phyloP scores from a whole-genome alignment of 2,329 filamentous ascomycete species.

The Seiridium cupressi region DNA sequence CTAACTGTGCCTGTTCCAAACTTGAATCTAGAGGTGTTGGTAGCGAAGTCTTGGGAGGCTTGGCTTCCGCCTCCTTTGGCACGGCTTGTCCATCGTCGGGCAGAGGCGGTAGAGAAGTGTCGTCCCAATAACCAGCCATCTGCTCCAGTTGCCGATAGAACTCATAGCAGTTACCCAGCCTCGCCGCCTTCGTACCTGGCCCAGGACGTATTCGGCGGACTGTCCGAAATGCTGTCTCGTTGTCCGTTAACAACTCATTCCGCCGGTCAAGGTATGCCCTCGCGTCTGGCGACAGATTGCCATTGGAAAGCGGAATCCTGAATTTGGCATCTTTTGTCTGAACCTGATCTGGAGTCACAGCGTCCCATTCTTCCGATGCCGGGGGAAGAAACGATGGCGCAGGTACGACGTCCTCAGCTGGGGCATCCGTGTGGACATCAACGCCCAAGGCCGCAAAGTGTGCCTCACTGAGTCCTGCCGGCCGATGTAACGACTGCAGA shows the following conservation, averaged over 20 bases:
- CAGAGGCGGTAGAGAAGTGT: constrained; percentile 43
- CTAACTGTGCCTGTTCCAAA: constrained; percentile 16
- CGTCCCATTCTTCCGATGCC: constrained; percentile 49
- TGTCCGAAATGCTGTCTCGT: constrained; percentile 59
- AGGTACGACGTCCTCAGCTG: constrained; percentile 50
- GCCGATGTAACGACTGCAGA: constrained; percentile 53
- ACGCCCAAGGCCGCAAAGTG: constrained; percentile 59
- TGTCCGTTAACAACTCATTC: constrained; percentile 54
- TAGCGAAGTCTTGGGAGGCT: constrained; percentile 10
- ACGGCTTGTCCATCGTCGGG: constrained; percentile 9
- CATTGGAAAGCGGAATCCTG: constrained; percentile 46
- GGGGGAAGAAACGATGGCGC: constrained; percentile 52
- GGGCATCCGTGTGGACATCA: constrained; percentile 50
- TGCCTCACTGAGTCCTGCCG: constrained; percentile 43
- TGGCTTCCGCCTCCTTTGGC: constrained; percentile 3
- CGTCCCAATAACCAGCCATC: constrained; percentile 61
- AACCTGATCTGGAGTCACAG: constrained; percentile 46
- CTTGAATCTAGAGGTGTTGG: constrained; percentile 12
- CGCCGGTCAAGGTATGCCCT: constrained; percentile 58
- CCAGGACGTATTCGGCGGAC: constrained; percentile 56
- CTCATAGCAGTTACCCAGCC: constrained; percentile 63
- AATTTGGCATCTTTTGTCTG: constrained; percentile 47
- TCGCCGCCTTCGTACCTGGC: constrained; percentile 50
- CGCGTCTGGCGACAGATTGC: constrained; percentile 54
- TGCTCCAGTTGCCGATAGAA: constrained; percentile 63